Conservation (phyloP, 164 flowering plant genomes). For the Piper betle region DNA sequence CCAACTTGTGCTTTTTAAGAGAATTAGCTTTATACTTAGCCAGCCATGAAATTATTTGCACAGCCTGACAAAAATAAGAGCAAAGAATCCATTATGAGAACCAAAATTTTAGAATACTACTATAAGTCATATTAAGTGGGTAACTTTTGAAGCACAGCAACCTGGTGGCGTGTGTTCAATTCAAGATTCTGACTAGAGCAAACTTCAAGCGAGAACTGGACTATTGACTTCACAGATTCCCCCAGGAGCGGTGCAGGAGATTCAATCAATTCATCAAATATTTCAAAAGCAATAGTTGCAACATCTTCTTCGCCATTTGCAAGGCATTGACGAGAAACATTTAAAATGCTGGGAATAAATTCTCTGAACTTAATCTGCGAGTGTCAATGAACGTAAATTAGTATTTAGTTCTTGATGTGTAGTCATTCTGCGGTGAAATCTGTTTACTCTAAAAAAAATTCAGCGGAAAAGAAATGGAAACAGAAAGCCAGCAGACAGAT, state of each 20-base stretch:
- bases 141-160: constrained; percentile 11
- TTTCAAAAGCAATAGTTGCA: constrained; percentile 88
- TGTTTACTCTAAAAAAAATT: neutral
- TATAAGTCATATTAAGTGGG: neutral
- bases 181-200: constrained; percentile 76
- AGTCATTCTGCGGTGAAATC: neutral
- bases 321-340: constrained; percentile 78
- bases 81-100: neutral
- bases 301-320: constrained; percentile 91
- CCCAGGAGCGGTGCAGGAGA: constrained; percentile 98
- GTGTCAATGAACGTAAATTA: neutral
- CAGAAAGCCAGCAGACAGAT: neutral
- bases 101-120: neutral
- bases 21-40: constrained; percentile 77
- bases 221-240: constrained; percentile 80
- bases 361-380: constrained; percentile 79
- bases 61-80: constrained; percentile 41
- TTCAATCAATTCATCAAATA: constrained; percentile 94
- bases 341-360: constrained; percentile 84
- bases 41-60: constrained; percentile 95
- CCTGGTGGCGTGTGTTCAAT: constrained; percentile 87
- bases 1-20: constrained; percentile 80
- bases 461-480: neutral
- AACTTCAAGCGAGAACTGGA: constrained; percentile 97
- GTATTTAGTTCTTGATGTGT: no score